Evolutionary conservation across 2,329 filamentous ascomycete species (phyloP).

Genomic region (Neofusicoccum umdonicola): DNA sequence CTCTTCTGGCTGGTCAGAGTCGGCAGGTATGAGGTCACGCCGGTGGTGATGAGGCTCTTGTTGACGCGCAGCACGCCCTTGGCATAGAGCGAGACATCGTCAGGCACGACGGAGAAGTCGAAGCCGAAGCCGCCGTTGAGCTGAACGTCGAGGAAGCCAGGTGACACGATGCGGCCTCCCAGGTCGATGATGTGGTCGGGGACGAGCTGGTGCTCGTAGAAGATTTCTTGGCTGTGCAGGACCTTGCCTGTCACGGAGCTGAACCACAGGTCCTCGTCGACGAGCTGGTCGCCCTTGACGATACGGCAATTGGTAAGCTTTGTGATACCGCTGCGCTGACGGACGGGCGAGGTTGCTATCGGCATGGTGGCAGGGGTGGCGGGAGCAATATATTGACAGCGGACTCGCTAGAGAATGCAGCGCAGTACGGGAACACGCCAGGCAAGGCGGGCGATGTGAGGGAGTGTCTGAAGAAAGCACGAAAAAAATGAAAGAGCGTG

Average conservation of each 20-base stretch:
- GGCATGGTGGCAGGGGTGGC: constrained; percentile 32
- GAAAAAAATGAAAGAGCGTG: background rate
- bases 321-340: constrained; percentile 56
- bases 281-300: constrained; percentile 64
- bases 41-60: constrained; percentile 68
- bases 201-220: constrained; percentile 65
- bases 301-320: constrained; percentile 88
- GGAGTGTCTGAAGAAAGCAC: constrained; percentile 2
- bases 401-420: background rate
- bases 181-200: constrained; percentile 78
- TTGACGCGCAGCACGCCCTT: constrained; percentile 73
- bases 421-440: background rate
- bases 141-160: constrained; percentile 87
- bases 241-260: constrained; percentile 80
- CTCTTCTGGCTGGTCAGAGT: constrained; percentile 78
- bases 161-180: constrained; percentile 76
- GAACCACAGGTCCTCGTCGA: constrained; percentile 84
- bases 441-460: background rate
- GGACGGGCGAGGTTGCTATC: constrained; percentile 23
- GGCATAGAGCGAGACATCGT: constrained; percentile 66
- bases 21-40: constrained; percentile 84
- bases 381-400: background rate
- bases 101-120: constrained; percentile 79
- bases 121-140: constrained; percentile 91
- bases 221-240: constrained; percentile 64